A percentile compares a stretch with the other conserved stretches of the same genome.
phyloP scores from a whole-genome alignment of 805 yeast genomes.

The Wickerhamiella alocasiicola region DNA sequence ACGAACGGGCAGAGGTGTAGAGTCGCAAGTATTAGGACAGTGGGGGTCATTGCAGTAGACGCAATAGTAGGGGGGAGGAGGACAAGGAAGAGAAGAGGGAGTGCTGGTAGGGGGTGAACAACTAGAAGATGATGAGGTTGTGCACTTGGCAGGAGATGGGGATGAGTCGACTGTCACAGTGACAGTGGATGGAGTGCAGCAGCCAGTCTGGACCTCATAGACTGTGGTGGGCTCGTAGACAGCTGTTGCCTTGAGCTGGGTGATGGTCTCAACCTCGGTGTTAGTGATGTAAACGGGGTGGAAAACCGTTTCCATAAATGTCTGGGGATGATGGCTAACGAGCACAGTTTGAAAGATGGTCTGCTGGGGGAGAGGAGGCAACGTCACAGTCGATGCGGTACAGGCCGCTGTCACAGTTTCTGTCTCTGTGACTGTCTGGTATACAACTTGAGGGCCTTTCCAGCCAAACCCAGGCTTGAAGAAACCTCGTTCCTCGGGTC shows the following conservation, averaged over 20 bases:
- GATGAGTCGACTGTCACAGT: no score
- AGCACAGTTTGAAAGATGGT: constrained; percentile 3
- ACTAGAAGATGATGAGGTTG: no score
- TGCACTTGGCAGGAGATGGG: no score
- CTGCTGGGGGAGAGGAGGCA: constrained; percentile 1
- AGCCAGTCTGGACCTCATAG: neutral
- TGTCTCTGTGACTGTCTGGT: neutral
- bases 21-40: neutral
- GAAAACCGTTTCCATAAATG: neutral
- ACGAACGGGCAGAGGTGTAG: constrained; percentile 3
- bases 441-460: no score
- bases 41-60: neutral
- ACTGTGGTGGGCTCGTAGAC: neutral
- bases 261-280: neutral
- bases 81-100: constrained; percentile 4
- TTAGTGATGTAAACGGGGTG: neutral
- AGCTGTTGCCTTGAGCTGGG: neutral
- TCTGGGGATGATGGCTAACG: constrained; percentile 6
- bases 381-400: neutral
- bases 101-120: no score
- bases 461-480: no score
- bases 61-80: neutral
- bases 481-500: no score
- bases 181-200: neutral
- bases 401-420: neutral